Base-by-base conservation (phyloP, 2,329 filamentous ascomycete species). In the Exophiala spinifera region DNA sequence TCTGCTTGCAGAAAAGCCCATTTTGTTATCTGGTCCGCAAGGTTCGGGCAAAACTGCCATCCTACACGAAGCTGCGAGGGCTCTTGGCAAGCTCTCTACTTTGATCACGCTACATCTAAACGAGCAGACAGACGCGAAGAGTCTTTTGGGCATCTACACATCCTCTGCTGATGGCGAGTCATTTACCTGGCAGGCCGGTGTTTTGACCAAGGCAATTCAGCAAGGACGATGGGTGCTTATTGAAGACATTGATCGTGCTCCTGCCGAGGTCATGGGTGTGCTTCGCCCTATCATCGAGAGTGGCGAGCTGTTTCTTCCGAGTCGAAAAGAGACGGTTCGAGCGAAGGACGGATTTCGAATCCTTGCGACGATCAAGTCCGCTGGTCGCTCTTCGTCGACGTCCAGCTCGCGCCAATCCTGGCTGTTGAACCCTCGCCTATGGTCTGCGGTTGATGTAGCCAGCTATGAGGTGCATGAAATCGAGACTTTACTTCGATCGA, bases 181-280 rank as follows among this genome's bases (percentile, higher is more conserved):
- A 8, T 99, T 99, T 68, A 82, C 83, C 47, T 99, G 94, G 94
- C 84, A 89, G 56, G 84, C 94, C 2, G 94, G 94, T 72, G 89
- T 97, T 17, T 76, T 99, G 63, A 96, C 94, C 0, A 95, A 90
- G 25, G 95, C 95, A 33, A 91, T 97, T 2, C 86, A 82, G 66
- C 92, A 99, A 75, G 95, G 94, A 14, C 82, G 92, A 66, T 99
- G 94, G 95, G 88, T 99, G 5, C 78, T 99, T 61, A 95, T 99
- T 55, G 95, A 99, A 71, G 95, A 99, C 70, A 79, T 99, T 37
- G 91, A 99, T 68, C 85, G 92, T 59, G 94, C 94, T 10, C 94
- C 95, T 3, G 92, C 89, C 61, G 94, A 99, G 71, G 89, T 99
- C 45, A 85, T 99, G 70, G 95, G 92, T 68, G 91, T 91, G 13